Conservation (phyloP, 176 grass and related monocot species). For the Eremochloa ophiuroides region DNA sequence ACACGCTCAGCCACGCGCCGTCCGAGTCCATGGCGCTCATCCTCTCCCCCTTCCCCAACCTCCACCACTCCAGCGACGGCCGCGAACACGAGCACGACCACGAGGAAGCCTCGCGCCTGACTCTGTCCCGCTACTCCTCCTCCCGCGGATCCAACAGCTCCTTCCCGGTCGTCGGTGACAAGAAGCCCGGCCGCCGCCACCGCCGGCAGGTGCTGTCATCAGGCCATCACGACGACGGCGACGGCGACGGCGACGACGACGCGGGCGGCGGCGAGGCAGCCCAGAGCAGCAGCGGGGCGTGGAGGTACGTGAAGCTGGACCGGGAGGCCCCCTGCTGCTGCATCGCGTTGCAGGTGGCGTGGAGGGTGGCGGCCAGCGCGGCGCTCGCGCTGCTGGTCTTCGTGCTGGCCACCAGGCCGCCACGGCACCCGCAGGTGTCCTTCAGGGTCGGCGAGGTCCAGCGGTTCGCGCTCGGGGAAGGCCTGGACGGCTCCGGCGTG, state of each 20-base stretch:
- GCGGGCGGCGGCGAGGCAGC: background rate
- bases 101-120: slow-evolving; percentile 60
- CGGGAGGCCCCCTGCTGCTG: slow-evolving; percentile 62
- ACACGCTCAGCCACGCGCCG: slow-evolving; percentile 59
- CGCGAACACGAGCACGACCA: background rate
- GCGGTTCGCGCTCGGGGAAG: slow-evolving; percentile 78
- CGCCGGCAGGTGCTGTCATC: slow-evolving; percentile 28
- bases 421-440: slow-evolving; percentile 42
- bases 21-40: slow-evolving; percentile 53
- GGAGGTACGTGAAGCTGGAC: slow-evolving; percentile 74
- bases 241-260: background rate
- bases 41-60: slow-evolving; percentile 61
- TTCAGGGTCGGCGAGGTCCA: slow-evolving; percentile 54
- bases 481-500: slow-evolving; percentile 70
- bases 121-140: slow-evolving; percentile 88
- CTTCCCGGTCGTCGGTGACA: slow-evolving; percentile 55
- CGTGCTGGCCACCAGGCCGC: slow-evolving; percentile 69
- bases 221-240: background rate
- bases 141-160: slow-evolving; percentile 82
- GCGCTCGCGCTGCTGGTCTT: slow-evolving; percentile 69
- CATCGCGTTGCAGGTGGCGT: slow-evolving; percentile 69
- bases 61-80: slow-evolving; percentile 6
- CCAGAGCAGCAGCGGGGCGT: slow-evolving; percentile 27
- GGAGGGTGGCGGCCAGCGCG: slow-evolving; percentile 60
- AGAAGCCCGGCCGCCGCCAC: slow-evolving; percentile 23